Percentiles rank a stretch among this genome's conserved stretches.
These are phyloP conservation scores for Cytospora piceae DNA, from an alignment of 2,329 filamentous ascomycete genomes.

Conservation along the genomic window DNA sequence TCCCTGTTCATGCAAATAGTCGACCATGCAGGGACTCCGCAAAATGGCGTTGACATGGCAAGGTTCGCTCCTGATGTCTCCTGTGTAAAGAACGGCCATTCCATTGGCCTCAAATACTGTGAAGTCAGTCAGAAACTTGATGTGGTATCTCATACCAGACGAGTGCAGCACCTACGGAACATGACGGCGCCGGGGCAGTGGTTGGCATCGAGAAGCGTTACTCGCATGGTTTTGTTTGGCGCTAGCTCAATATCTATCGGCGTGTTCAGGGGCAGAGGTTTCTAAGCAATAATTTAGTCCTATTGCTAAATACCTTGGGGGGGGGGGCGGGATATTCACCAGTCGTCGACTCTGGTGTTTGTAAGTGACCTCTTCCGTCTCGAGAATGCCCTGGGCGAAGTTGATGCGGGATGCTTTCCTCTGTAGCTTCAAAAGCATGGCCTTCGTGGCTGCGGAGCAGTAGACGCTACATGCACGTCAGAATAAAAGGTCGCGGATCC, in stretches of 20 bases:
- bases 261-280: slow-evolving; percentile 80
- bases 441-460: slow-evolving; percentile 81
- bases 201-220: slow-evolving; percentile 89
- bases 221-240: slow-evolving; percentile 69
- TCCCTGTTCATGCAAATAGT: slow-evolving; percentile 58
- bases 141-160: too few species aligned
- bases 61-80: slow-evolving; percentile 81
- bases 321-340: slow-evolving; percentile 41
- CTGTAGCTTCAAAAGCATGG: slow-evolving; percentile 80
- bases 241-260: slow-evolving; percentile 76
- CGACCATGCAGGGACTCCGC: slow-evolving; percentile 72
- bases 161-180: slow-evolving; percentile 62
- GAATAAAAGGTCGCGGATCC: slow-evolving; percentile 24
- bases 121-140: slow-evolving; percentile 15
- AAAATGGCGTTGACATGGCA: slow-evolving; percentile 82
- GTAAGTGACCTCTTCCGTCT: slow-evolving; percentile 75
- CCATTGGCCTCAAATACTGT: slow-evolving; percentile 73
- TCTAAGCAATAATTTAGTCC: slow-evolving; percentile 47
- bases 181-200: slow-evolving; percentile 90
- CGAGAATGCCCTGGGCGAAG: slow-evolving; percentile 75
- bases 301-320: background rate
- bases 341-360: slow-evolving; percentile 73
- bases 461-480: slow-evolving; percentile 62
- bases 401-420: slow-evolving; percentile 81
- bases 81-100: slow-evolving; percentile 82